Evolutionary conservation across 192 early-diverging fungal genomes (phyloP).

Genomic region (Backusella westeae): DNA sequence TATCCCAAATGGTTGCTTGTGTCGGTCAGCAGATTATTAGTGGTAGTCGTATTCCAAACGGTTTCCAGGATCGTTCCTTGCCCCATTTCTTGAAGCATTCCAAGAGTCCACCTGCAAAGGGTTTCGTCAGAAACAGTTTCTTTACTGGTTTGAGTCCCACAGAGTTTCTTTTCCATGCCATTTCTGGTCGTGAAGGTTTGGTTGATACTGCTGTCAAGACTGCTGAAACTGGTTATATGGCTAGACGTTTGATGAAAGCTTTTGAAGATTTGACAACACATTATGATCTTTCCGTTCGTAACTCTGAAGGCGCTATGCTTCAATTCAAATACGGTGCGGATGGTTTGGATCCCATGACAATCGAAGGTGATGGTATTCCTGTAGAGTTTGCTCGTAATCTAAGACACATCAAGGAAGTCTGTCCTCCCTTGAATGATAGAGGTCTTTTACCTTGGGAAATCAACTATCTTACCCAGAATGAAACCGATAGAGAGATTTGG

Average conservation of each 20-base stretch:
- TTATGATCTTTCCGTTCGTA: conserved; percentile 94
- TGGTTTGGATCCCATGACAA: conserved; percentile 88
- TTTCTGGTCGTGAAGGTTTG: conserved; percentile 98
- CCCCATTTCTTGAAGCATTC: conserved; percentile 97
- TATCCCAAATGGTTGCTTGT: conserved; percentile 99
- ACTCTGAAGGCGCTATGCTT: conserved; percentile 86
- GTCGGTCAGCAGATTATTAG: conserved; percentile 99
- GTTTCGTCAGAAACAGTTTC: conserved; percentile 97
- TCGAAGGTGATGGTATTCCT: conserved; percentile 88
- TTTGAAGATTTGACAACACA: conserved; percentile 94
- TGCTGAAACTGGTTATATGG: conserved; percentile 99
- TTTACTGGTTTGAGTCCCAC: conserved; percentile 93
- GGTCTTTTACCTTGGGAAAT: conserved; percentile 67
- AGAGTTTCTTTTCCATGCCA: conserved; percentile 99
- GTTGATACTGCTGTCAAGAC: conserved; percentile 99
- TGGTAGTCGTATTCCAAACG: conserved; percentile 92
- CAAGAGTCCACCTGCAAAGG: conserved; percentile 90
- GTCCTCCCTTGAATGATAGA: conserved; percentile 16
- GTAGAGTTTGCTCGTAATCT: conserved; percentile 88
- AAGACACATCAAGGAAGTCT: conserved; percentile 47
- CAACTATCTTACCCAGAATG: conserved; percentile 42
- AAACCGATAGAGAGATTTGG: conserved; percentile 51
- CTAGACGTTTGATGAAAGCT: conserved; percentile 94
- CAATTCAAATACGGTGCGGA: conserved; percentile 98
- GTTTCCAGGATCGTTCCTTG: conserved; percentile 94